phyloP scores from a whole-genome alignment of 2,329 filamentous ascomycete genomes.

The Sclerotinia subarctica region DNA sequence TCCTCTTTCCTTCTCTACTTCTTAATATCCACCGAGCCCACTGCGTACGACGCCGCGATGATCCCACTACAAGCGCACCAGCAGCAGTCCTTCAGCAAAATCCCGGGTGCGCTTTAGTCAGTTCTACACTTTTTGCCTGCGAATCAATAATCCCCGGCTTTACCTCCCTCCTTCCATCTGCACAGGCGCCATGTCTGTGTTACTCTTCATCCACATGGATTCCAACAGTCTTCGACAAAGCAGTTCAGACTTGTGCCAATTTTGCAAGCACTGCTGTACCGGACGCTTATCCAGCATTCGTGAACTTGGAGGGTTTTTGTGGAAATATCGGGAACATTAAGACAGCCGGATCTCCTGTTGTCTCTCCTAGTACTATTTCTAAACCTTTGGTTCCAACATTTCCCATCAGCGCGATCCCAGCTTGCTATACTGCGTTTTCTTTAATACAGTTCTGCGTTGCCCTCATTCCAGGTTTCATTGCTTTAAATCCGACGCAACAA shows the following conservation, averaged over 20 bases:
- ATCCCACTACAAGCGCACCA: slow-evolving; percentile 13
- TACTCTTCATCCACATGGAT: slow-evolving; percentile 31
- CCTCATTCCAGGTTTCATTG: not conserved
- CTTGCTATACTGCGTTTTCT: slow-evolving; percentile 2
- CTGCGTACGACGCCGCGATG: slow-evolving; percentile 1
- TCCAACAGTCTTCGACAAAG: slow-evolving; percentile 30
- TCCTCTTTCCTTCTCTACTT: slow-evolving; percentile 9
- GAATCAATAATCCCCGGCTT: slow-evolving; percentile 29
- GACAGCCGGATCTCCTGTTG: not conserved
- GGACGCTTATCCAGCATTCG: slow-evolving; percentile 24
- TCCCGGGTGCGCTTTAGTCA: slow-evolving; percentile 24
- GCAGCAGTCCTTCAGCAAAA: slow-evolving; percentile 24
- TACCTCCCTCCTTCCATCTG: slow-evolving; percentile 25
- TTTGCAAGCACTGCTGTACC: slow-evolving; percentile 27
- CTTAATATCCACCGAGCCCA: not conserved
- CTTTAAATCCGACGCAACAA: not conserved
- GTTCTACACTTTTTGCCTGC: slow-evolving; percentile 31
- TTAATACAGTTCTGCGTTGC: not conserved
- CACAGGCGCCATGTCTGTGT: slow-evolving; percentile 35
- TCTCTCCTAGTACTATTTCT: not conserved
- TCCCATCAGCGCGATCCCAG: not conserved
- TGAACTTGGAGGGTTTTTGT: slow-evolving; percentile 28
- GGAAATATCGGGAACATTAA: slow-evolving; percentile 3
- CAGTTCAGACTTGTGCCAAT: slow-evolving; percentile 28
- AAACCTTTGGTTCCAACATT: not conserved